Base-by-base conservation (phyloP, 2,329 filamentous ascomycete genomes). In the Endocalyx cinctus region DNA sequence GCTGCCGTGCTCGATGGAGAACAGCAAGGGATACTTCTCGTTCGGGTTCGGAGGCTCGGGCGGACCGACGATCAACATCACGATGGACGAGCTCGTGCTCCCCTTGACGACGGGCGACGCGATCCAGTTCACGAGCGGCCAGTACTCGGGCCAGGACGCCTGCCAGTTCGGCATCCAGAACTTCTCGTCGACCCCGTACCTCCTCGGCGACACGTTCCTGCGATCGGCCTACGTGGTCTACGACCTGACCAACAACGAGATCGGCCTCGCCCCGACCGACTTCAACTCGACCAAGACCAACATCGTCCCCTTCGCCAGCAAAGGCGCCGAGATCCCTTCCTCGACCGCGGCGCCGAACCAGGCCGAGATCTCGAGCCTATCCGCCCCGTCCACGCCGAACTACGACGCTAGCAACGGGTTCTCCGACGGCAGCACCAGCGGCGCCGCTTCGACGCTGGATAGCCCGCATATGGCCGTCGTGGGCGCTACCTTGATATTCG, bases 171-270 rank as follows among this genome's bases (percentile, higher is more conserved):
- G 77, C 25, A 70, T 81, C 37, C 66, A 74, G 45, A 72, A 72
- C 48, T 60, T 64, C 31, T 64, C 55, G 15, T 48, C 48, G 15
- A 41, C 54, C 3, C 57, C 65, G 0, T 73, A 58, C 43, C 58
- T 78, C 26, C 63, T 79, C 8, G 75, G 75, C 27, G 74, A 77
- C 45, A 74, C 69, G 0, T 79, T 79, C 49, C 54, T 79, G 19
- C 68, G 75, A 34, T 78, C 73, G 1, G 74, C 74, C 2, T 79
- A 78, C 40, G 69, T 78, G 5, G 73, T 78, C 6, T 79, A 77
- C 42, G 75, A 79, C 41, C 57, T 78, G 14, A 63, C 68, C 31
- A 78, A 78, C 53, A 72, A 77, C 49, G 59, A 77, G 46, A 62
- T 79, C 35, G 73, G 52, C 13, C 55, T 79, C 14, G 75, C 74